phyloP scores from a whole-genome alignment of 2,329 filamentous ascomycete genomes.

The Venturiaceae sp. region DNA sequence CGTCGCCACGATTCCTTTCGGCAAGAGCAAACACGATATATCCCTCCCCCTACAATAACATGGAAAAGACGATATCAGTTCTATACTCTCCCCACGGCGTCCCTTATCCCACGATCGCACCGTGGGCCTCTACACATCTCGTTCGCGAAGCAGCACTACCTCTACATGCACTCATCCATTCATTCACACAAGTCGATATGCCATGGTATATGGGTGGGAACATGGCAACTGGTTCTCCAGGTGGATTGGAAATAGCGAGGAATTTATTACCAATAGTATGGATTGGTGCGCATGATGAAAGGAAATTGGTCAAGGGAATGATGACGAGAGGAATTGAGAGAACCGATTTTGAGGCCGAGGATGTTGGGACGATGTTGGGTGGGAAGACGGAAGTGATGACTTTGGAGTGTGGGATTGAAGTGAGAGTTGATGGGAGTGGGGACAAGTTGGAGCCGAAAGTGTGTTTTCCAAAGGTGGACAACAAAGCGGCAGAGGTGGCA shows the following conservation, averaged over 20 bases:
- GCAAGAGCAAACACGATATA: slow-evolving; percentile 11
- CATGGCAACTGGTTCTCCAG: slow-evolving; percentile 44
- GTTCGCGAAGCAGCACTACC: slow-evolving; percentile 46
- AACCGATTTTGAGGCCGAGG: neutral
- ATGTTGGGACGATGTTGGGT: neutral
- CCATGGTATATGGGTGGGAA: slow-evolving; percentile 54
- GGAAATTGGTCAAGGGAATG: slow-evolving; percentile 31
- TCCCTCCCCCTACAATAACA: slow-evolving; percentile 21
- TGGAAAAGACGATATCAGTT: slow-evolving; percentile 43
- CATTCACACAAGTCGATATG: slow-evolving; percentile 49
- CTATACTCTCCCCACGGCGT: slow-evolving; percentile 58
- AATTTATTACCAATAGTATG: slow-evolving; percentile 45
- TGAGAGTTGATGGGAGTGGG: neutral
- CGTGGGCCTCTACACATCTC: slow-evolving; percentile 50
- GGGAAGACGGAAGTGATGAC: neutral
- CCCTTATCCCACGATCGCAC: slow-evolving; percentile 40
- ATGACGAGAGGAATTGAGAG: neutral
- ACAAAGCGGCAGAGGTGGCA: too few species aligned
- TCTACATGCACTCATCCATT: slow-evolving; percentile 54
- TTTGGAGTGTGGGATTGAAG: neutral
- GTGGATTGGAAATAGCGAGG: slow-evolving; percentile 47
- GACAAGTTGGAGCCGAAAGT: neutral
- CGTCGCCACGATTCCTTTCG: slow-evolving; percentile 20
- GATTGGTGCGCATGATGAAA: slow-evolving; percentile 53
- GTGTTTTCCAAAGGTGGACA: neutral